A percentile compares a stretch with the other conserved stretches of the same genome.
These are phyloP conservation scores for Scenedesmus sp. DNA, from an alignment of 163 green algal genomes.

Conservation along the genomic window DNA sequence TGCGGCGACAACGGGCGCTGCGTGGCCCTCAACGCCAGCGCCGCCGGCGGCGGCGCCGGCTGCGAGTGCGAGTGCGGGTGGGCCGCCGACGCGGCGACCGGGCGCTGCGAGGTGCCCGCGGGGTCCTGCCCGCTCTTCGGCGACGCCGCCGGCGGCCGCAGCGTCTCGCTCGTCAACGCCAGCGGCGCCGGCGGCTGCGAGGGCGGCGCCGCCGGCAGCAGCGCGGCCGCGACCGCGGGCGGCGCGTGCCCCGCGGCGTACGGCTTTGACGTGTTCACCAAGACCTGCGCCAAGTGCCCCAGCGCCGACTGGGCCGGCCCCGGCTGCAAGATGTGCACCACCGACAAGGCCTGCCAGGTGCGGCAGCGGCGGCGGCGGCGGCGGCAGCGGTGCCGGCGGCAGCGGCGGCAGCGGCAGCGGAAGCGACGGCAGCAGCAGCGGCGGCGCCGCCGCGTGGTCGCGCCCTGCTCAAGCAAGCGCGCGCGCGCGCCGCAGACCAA, in stretches of 20 bases:
- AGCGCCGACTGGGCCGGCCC: conserved; percentile 5
- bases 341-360: conserved; percentile 35
- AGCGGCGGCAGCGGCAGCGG: background rate
- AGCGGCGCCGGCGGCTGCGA: background rate
- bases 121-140: conserved; percentile 33
- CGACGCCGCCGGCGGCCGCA: background rate
- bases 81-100: background rate
- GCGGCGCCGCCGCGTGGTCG: background rate
- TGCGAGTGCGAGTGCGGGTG: conserved; percentile 47
- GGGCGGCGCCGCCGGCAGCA: background rate
- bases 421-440: background rate
- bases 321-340: conserved; percentile 32
- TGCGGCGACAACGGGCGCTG: conserved; percentile 38
- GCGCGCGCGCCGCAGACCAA: background rate
- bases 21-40: conserved; percentile 8
- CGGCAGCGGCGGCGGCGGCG: background rate
- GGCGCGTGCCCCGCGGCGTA: conserved; percentile 33
- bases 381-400: background rate
- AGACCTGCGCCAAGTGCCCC: conserved; percentile 22
- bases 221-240: background rate
- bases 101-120: conserved; percentile 12
- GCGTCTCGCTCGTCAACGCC: background rate
- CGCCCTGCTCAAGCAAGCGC: background rate
- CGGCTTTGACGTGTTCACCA: conserved; percentile 32
- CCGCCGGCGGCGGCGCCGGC: background rate